Percentiles rank a stretch among this genome's conserved stretches.
Conservation (phyloP, 768 basidiomycete species). For the Panellus pusillus region DNA sequence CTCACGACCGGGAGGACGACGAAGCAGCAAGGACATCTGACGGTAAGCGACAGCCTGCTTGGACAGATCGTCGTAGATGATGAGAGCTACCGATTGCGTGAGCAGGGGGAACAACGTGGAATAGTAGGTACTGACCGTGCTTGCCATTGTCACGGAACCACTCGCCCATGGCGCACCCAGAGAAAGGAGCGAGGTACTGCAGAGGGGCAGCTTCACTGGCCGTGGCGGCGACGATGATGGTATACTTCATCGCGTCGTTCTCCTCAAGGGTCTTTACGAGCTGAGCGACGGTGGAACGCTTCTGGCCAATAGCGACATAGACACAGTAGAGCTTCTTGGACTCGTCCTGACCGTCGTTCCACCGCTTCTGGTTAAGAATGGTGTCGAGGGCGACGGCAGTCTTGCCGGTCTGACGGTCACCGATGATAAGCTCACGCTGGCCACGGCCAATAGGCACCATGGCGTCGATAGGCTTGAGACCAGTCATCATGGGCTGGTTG, state of each 20-base stretch:
- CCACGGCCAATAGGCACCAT: conserved; percentile 99
- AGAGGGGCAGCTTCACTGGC: conserved; percentile 99
- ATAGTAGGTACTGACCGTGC: conserved; percentile 67
- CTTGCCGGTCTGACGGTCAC: conserved; percentile 99
- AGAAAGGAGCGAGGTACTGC: conserved; percentile 99
- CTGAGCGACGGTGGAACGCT: conserved; percentile 99
- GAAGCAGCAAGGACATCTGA: conserved; percentile 99
- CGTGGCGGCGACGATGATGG: conserved; percentile 98
- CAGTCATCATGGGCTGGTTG: conserved; percentile 99
- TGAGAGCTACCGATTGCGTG: conserved; percentile 60
- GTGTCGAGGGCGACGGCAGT: conserved; percentile 99
- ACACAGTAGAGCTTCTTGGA: conserved; percentile 99
- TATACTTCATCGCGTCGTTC: conserved; percentile 99
- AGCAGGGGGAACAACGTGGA: background rate
- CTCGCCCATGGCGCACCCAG: conserved; percentile 99
- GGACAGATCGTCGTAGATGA: conserved; percentile 99
- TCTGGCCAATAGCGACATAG: conserved; percentile 99
- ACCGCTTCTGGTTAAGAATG: conserved; percentile 99
- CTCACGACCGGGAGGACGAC: conserved; percentile 99
- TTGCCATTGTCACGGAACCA: conserved; percentile 99
- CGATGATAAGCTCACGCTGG: conserved; percentile 99
- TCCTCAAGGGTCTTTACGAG: conserved; percentile 99
- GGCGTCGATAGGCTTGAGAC: conserved; percentile 99
- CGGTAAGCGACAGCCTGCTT: conserved; percentile 99
- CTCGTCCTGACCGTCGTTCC: conserved; percentile 98